Base-by-base conservation (phyloP, 331 rosid species). In the Malus hybrid region DNA sequence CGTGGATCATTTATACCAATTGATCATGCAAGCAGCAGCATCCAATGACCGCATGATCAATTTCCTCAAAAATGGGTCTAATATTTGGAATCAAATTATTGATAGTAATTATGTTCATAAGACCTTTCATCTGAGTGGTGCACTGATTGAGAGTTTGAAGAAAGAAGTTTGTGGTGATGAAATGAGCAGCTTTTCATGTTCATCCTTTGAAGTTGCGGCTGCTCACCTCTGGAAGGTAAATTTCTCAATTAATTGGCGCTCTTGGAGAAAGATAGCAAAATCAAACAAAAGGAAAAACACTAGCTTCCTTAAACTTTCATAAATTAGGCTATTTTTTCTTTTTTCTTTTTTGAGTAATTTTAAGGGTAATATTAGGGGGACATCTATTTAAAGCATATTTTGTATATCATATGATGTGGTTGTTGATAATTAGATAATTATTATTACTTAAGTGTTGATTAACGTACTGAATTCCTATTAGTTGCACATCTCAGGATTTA, bases 221-320 rank as follows among this genome's bases (percentile, higher is more conserved):
- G 86, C 96, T 82, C 93, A 84, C 74, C 89, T 92, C 33, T 92
- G 97, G 93, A 89, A 92, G 97, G 97, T 91, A 81, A 67, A 29
- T 53, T 32, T 24, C 11, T 61, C 18, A 63, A 6, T 9, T 48
- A 14, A 62, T 57, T 57, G 26, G 63, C 56, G n/a, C 56, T 50
- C 56, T 50, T 50, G 56, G 56, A 15, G n/a, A 50, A 50, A 50
- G 18, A 18, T 50, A 50, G 56, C n/a, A 15, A 50, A 42, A 50
- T 50, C 9, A 50, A 15, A 16, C 56, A 50, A 15, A 50, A 50
- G 6, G 20, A 50, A 50, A 9, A 50, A 50, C 56, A 16, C 20
- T 50, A 50, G 56, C 7, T 15, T 50, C 55, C 56, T 50, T 50
- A 50, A 50, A 50, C 9, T 50, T 50, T 50, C 56, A 5, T 50